These are phyloP conservation scores for Fusarium sp. DNA, from an alignment of 2,329 filamentous ascomycete species.

Conservation along the genomic window DNA sequence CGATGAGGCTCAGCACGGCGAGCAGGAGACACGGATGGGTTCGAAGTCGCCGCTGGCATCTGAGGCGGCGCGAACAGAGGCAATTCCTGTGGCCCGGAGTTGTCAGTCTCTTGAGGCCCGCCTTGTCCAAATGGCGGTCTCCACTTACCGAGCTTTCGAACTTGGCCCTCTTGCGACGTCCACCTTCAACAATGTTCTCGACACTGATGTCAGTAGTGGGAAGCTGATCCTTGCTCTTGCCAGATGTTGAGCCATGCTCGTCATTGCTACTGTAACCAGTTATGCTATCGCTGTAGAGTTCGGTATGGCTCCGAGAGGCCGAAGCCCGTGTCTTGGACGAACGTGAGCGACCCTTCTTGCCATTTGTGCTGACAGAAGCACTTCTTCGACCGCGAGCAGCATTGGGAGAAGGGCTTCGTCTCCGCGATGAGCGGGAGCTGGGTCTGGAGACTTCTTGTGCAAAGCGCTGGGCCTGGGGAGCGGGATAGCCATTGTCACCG, in stretches of 20 bases:
- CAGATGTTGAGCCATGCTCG: slow-evolving; percentile 75
- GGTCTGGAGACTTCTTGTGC: slow-evolving; percentile 74
- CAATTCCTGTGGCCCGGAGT: slow-evolving; percentile 74
- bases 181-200: slow-evolving; percentile 97
- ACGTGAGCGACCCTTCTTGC: slow-evolving; percentile 76
- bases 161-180: slow-evolving; percentile 93
- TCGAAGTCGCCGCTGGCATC: slow-evolving; percentile 94
- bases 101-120: slow-evolving; percentile 46
- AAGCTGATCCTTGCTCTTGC: slow-evolving; percentile 84
- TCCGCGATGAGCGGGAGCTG: slow-evolving; percentile 74
- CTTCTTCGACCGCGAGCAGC: slow-evolving; percentile 78
- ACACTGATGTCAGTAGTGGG: slow-evolving; percentile 97
- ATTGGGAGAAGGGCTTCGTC: slow-evolving; percentile 82
- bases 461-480: slow-evolving; percentile 62
- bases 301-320: slow-evolving; percentile 60
- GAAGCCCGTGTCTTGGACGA: slow-evolving; percentile 74
- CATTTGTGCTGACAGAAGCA: slow-evolving; percentile 71
- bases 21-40: slow-evolving; percentile 94
- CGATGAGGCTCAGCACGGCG: slow-evolving; percentile 80
- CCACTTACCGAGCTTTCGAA: slow-evolving; percentile 93
- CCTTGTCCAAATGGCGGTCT: slow-evolving; percentile 41
- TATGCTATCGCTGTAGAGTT: slow-evolving; percentile 71
- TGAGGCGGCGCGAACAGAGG: slow-evolving; percentile 94
- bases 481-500: slow-evolving; percentile 63
- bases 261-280: slow-evolving; percentile 90